Conservation (phyloP, 306 rosid species). For the Ochetophila trinervis region DNA sequence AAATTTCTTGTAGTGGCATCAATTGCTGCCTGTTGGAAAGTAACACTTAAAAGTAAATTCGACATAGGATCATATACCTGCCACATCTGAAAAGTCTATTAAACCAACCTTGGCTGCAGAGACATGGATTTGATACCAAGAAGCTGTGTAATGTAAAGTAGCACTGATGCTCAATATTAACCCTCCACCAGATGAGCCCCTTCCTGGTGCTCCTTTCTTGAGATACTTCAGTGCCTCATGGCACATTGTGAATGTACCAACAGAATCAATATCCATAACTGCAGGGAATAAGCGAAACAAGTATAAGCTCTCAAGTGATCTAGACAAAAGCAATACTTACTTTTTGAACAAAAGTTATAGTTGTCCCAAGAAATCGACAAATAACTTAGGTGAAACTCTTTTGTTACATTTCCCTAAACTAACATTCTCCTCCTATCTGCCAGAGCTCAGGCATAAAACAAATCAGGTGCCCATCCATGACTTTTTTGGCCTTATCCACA, state of each 20-base stretch:
- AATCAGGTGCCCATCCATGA: too few relatives aligned
- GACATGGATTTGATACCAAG: conserved; percentile 94
- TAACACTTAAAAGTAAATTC: neutral
- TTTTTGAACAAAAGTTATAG: too few relatives aligned
- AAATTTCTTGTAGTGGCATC: conserved; percentile 90
- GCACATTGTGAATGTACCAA: conserved; percentile 97
- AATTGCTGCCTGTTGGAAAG: conserved; percentile 73
- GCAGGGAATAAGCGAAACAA: conserved; percentile 18
- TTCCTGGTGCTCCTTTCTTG: conserved; percentile 81
- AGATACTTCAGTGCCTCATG: conserved; percentile 82
- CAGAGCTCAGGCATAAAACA: too few relatives aligned
- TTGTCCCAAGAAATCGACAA: too few relatives aligned
- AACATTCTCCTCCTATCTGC: too few relatives aligned
- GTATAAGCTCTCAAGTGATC: too few relatives aligned
- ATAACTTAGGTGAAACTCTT: too few relatives aligned
- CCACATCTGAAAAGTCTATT: too few relatives aligned
- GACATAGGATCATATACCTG: neutral
- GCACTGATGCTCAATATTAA: conserved; percentile 37
- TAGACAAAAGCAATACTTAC: too few relatives aligned
- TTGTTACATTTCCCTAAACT: too few relatives aligned
- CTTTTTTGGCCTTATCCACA: too few relatives aligned
- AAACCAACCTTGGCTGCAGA: conserved; percentile 85
- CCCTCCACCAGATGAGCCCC: conserved; percentile 10
- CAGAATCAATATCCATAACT: conserved; percentile 96
- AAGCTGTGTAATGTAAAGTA: conserved; percentile 82